These are phyloP conservation scores for Dipodascus albidus DNA, from an alignment of 805 yeast genomes.

Conservation along the genomic window DNA sequence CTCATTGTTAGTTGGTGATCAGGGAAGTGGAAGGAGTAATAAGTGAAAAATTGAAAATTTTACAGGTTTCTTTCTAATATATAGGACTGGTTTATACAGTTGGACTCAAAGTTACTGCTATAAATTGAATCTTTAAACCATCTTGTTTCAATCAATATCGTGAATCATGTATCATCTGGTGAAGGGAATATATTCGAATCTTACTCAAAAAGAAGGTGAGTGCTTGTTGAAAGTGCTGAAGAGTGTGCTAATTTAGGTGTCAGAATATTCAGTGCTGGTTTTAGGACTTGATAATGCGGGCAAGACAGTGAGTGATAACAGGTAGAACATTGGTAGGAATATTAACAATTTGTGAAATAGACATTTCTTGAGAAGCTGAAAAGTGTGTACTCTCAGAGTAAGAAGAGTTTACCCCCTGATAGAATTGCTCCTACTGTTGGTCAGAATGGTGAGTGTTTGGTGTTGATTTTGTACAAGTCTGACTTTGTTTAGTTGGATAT, in stretches of 20 bases:
- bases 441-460: conserved; percentile 42
- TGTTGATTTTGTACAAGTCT: conserved; percentile 21
- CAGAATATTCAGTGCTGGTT: conserved; percentile 65
- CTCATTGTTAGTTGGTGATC: not conserved
- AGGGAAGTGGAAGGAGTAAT: not conserved
- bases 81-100: not conserved
- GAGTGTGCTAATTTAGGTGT: not conserved
- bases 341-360: conserved; percentile 19
- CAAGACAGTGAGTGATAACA: conserved; percentile 45
- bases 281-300: conserved; percentile 95
- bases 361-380: conserved; percentile 62
- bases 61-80: not conserved
- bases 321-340: conserved; percentile 24
- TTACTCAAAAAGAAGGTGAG: conserved; percentile 45
- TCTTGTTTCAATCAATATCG: not conserved
- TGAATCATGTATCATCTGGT: conserved; percentile 53
- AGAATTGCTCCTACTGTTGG: conserved; percentile 90
- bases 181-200: conserved; percentile 45
- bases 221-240: not conserved
- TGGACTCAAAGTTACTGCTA: not conserved
- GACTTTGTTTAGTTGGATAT: conserved; percentile 21
- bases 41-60: not conserved
- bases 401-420: conserved; percentile 34
- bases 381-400: conserved; percentile 32
- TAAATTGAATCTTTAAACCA: not conserved